Percentiles rank a stretch among this genome's conserved stretches.
Evolutionary conservation across 2,329 filamentous ascomycete genomes (phyloP).

Genomic region (Trichoderma sp.): DNA sequence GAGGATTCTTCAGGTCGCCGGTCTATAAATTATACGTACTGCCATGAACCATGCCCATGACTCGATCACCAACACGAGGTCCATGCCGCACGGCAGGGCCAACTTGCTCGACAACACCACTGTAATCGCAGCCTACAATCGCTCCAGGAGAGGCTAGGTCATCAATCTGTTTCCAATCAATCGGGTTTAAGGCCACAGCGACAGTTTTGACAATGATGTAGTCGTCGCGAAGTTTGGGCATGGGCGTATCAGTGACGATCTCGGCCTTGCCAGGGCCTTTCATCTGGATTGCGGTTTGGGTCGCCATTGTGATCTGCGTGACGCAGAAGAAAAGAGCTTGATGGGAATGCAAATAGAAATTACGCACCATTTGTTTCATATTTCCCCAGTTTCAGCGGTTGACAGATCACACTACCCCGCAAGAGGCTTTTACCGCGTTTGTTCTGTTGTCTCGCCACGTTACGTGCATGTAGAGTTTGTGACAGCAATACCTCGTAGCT

Average conservation of each 20-base stretch:
- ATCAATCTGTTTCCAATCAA: constrained; percentile 43
- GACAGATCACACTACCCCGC: constrained; percentile 15
- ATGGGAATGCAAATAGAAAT: background rate
- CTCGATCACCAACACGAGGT: constrained; percentile 53
- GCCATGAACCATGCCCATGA: constrained; percentile 49
- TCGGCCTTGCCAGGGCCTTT: constrained; percentile 25
- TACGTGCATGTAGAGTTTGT: background rate
- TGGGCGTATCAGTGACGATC: constrained; percentile 22
- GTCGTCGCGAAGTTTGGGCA: constrained; percentile 30
- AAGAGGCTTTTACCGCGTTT: background rate
- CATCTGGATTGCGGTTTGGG: constrained; percentile 27
- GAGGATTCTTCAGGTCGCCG: background rate
- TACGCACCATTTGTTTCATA: background rate
- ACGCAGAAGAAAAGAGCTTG: background rate
- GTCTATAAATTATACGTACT: constrained; percentile 1
- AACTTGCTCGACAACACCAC: constrained; percentile 52
- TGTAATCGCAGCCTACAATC: constrained; percentile 50
- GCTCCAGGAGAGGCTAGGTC: constrained; percentile 28
- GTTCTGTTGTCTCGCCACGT: background rate
- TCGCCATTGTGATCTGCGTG: constrained; percentile 9
- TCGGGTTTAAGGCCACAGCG: constrained; percentile 43
- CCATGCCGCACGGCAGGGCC: constrained; percentile 47
- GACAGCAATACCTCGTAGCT: background rate
- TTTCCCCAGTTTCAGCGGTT: background rate
- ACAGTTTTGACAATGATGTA: constrained; percentile 42